A percentile compares a stretch with the other conserved stretches of the same genome.
These are phyloP conservation scores for Camellia oleifera DNA, from an alignment of 179 eudicot genomes.

Conservation along the genomic window DNA sequence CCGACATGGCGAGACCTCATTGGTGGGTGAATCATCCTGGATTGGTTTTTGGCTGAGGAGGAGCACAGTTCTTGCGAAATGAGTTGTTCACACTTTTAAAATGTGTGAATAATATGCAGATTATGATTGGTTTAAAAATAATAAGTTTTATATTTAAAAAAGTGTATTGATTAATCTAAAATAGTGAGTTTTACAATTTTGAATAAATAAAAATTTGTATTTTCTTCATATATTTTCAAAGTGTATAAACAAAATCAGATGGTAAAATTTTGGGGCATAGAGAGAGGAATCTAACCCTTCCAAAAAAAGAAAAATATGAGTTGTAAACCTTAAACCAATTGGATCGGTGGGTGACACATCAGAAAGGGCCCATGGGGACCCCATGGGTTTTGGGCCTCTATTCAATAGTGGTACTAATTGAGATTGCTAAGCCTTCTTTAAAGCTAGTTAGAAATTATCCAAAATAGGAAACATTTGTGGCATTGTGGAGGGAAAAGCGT, in stretches of 20 bases:
- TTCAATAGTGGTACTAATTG: conserved; percentile 5
- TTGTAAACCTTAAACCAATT: conserved; percentile 24
- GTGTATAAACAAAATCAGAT: too few relatives aligned
- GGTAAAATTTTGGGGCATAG: background rate
- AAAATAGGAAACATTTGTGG: background rate
- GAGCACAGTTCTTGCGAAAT: background rate
- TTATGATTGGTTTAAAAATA: too few relatives aligned
- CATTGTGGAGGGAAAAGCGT: background rate
- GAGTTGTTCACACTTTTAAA: too few relatives aligned
- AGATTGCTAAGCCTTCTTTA: background rate
- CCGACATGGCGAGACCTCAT: background rate
- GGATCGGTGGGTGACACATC: conserved; percentile 27
- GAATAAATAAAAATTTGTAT: too few relatives aligned
- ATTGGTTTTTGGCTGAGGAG: background rate
- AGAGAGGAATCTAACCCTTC: background rate
- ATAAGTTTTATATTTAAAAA: too few relatives aligned
- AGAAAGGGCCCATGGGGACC: conserved; percentile 3
- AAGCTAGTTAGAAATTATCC: background rate
- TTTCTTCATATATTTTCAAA: too few relatives aligned
- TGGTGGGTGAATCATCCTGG: background rate
- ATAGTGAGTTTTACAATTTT: too few relatives aligned
- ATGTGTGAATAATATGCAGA: too few relatives aligned
- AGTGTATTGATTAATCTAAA: too few relatives aligned
- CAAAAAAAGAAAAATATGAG: conserved; percentile 16
- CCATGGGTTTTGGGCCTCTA: background rate